Evolutionary conservation across 1,284 basidiomycete genomes (phyloP).

Genomic region (Erythrobasidium hasegawianum): DNA sequence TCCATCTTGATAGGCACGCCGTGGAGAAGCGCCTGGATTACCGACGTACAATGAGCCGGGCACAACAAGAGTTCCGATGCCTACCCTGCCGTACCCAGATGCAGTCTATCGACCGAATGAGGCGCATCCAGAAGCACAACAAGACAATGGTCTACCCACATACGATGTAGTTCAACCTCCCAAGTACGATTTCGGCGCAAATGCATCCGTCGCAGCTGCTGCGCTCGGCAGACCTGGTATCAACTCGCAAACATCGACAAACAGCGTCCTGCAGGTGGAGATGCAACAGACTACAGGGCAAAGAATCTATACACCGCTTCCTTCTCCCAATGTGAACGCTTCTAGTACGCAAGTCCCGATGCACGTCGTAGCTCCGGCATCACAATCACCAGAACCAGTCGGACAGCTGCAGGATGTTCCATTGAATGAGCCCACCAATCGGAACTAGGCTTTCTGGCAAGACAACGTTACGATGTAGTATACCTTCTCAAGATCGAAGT

Average conservation of each 20-base stretch:
- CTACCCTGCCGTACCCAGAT: slow-evolving; percentile 23
- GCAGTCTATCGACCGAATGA: slow-evolving; percentile 9
- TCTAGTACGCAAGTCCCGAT: background rate
- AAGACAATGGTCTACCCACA: slow-evolving; percentile 13
- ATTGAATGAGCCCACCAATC: no score
- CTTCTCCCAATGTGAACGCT: background rate
- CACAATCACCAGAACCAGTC: background rate
- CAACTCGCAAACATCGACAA: background rate
- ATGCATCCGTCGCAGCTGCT: slow-evolving; percentile 2
- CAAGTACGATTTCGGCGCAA: slow-evolving; percentile 21
- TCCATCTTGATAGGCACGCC: slow-evolving; percentile 11
- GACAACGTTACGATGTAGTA: no score
- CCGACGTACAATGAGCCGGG: slow-evolving; percentile 24
- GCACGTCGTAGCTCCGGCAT: no score
- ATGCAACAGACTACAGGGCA: background rate
- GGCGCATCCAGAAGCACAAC: background rate
- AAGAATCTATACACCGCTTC: background rate
- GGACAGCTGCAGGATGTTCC: background rate
- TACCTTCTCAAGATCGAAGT: no score
- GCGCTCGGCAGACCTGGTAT: slow-evolving; percentile 8
- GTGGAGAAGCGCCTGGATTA: slow-evolving; percentile 29
- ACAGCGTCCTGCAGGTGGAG: background rate
- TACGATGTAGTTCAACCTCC: slow-evolving; percentile 21
- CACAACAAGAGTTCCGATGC: slow-evolving; percentile 12
- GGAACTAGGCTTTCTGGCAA: no score